Conservation (phyloP, 331 rosid species). For the Malus hybrid region DNA sequence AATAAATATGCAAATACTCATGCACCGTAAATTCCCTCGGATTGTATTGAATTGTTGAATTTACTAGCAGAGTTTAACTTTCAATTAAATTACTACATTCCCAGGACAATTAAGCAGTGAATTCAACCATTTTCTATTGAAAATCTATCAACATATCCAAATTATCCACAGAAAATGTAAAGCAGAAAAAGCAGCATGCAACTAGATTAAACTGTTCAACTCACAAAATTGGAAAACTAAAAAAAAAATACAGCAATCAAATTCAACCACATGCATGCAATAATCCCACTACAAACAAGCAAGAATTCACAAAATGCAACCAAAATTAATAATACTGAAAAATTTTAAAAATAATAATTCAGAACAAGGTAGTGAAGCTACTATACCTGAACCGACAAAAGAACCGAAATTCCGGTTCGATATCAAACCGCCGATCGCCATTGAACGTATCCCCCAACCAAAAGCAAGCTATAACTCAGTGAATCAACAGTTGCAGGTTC, state of each 20-base stretch:
- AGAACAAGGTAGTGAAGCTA: not conserved
- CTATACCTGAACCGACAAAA: constrained; percentile 46
- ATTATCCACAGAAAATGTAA: not conserved
- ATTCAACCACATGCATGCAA: constrained; percentile 3
- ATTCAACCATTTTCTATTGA: not conserved
- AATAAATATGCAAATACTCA: too few species aligned
- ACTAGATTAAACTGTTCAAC: not conserved
- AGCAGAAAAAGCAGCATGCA: not conserved
- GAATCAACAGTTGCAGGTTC: not conserved
- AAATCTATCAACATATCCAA: not conserved
- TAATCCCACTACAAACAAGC: not conserved
- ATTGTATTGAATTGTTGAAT: not conserved
- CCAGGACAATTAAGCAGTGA: not conserved
- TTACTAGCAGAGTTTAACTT: not conserved
- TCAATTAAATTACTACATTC: not conserved
- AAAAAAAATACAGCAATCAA: not conserved
- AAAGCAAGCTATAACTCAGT: not conserved
- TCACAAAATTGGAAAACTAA: not conserved
- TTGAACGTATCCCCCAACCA: not conserved
- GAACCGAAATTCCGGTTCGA: constrained; percentile 66
- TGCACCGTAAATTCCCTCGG: not conserved
- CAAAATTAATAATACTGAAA: not conserved
- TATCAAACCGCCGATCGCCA: constrained; percentile 65
- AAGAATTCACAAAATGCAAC: constrained; percentile 28
- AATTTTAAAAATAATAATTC: not conserved